Conservation (phyloP, 129 eudicot genomes). For the Flaveria sonorensis region DNA sequence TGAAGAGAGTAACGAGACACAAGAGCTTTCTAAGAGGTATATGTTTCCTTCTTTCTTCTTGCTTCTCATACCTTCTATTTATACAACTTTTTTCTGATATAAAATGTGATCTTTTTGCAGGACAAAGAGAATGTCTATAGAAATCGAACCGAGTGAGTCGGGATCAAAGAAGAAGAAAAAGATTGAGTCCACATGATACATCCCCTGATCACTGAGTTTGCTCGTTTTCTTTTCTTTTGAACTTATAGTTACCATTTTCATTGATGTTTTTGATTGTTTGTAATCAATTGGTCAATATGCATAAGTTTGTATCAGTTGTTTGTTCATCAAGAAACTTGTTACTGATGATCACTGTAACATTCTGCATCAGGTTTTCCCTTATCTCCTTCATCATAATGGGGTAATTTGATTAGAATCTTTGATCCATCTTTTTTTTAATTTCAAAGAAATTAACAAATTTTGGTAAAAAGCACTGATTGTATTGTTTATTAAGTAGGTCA, state of each 20-base stretch:
- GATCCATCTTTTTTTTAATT: neutral
- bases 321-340: neutral
- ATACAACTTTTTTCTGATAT: neutral
- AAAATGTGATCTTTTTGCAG: slow-evolving; percentile 37
- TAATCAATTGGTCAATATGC: slow-evolving; percentile 20
- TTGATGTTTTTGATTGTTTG: slow-evolving; percentile 21
- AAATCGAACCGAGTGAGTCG: slow-evolving; percentile 53
- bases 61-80: neutral
- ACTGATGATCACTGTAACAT: neutral
- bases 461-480: neutral
- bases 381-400: neutral
- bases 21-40: slow-evolving; percentile 73
- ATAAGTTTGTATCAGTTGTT: slow-evolving; percentile 1
- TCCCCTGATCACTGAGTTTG: slow-evolving; percentile 4
- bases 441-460: neutral
- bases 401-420: neutral
- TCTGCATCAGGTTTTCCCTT: neutral
- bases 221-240: slow-evolving; percentile 9
- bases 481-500: neutral
- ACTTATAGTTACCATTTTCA: neutral
- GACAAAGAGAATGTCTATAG: slow-evolving; percentile 78
- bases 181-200: slow-evolving; percentile 40
- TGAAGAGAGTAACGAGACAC: slow-evolving; percentile 52
- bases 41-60: slow-evolving; percentile 8
- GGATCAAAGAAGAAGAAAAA: slow-evolving; percentile 77